These are phyloP conservation scores for Pseudocercospora crystallina DNA, from an alignment of 2,329 filamentous ascomycete genomes.

Conservation along the genomic window DNA sequence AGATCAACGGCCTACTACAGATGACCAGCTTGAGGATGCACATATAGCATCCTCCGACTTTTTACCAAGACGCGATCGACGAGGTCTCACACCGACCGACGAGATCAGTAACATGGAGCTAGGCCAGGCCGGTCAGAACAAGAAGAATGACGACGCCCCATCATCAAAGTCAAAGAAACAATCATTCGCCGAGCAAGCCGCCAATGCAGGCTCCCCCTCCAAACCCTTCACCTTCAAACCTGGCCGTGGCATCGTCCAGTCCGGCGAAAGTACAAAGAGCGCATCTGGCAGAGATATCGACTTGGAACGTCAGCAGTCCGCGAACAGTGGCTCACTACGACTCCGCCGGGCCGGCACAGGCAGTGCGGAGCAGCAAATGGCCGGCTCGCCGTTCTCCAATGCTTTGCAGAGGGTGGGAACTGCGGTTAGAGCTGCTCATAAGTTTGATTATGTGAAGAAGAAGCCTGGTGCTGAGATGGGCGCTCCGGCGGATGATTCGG, in stretches of 20 bases:
- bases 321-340: conserved; percentile 5
- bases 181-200: too few species aligned
- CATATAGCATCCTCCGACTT: too few species aligned
- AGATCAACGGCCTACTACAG: too few species aligned
- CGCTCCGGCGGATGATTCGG: conserved; percentile 1
- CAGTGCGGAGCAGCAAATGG: conserved; percentile 6
- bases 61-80: not conserved
- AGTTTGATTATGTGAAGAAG: conserved; percentile 16
- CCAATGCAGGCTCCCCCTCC: too few species aligned
- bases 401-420: conserved; percentile 19
- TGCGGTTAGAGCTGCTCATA: conserved; percentile 17
- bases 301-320: conserved; percentile 11
- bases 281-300: conserved; percentile 8
- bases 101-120: conserved; percentile 10
- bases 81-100: not conserved
- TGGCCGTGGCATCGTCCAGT: not conserved
- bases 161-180: too few species aligned
- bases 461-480: conserved; percentile 9
- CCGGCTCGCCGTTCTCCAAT: conserved; percentile 15
- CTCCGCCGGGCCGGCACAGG: conserved; percentile 4
- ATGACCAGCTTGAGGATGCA: too few species aligned
- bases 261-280: conserved; percentile 1
- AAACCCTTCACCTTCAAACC: too few species aligned
- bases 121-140: too few species aligned
- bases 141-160: too few species aligned